These are phyloP conservation scores for Phylloboletellus chloephorus DNA, from an alignment of 1,284 basidiomycete genomes.

Conservation along the genomic window DNA sequence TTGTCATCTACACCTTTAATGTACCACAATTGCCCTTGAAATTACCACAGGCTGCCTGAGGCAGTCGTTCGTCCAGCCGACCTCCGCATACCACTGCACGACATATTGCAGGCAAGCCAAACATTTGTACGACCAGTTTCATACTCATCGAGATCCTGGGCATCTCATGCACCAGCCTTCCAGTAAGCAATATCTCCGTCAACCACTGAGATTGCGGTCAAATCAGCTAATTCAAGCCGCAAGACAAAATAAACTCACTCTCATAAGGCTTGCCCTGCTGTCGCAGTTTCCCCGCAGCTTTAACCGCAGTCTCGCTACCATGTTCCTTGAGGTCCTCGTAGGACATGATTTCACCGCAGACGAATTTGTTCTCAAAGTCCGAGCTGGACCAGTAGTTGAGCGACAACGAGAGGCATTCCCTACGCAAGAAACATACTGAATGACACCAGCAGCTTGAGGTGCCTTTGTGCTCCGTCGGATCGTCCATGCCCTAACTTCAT, in stretches of 20 bases:
- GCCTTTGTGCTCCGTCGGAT: slow-evolving; percentile 92
- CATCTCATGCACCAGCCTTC: slow-evolving; percentile 58
- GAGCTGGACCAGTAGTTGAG: slow-evolving; percentile 43
- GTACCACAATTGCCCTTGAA: no score
- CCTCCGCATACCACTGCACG: background rate
- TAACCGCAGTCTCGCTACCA: slow-evolving; percentile 86
- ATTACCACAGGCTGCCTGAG: no score
- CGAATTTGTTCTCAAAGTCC: slow-evolving; percentile 97
- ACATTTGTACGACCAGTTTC: background rate
- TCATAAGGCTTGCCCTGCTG: slow-evolving; percentile 98
- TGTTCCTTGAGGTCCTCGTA: slow-evolving; percentile 90
- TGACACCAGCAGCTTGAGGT: slow-evolving; percentile 96
- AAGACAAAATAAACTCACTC: slow-evolving; percentile 47
- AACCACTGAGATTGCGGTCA: slow-evolving; percentile 46
- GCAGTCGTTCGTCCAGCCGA: no score
- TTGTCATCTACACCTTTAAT: no score
- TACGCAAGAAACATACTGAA: slow-evolving; percentile 65
- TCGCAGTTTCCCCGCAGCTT: slow-evolving; percentile 91
- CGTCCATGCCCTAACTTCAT: slow-evolving; percentile 98
- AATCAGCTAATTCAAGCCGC: slow-evolving; percentile 1
- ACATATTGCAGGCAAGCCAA: background rate
- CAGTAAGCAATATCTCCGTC: slow-evolving; percentile 85
- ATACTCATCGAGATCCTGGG: background rate
- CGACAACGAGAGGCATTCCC: slow-evolving; percentile 11
- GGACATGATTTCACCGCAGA: slow-evolving; percentile 98